Evolutionary conservation across 2,329 filamentous ascomycete genomes (phyloP), one percentile per base, ranked within the genome.

Genomic region (Colletotrichum shisoi): DNA sequence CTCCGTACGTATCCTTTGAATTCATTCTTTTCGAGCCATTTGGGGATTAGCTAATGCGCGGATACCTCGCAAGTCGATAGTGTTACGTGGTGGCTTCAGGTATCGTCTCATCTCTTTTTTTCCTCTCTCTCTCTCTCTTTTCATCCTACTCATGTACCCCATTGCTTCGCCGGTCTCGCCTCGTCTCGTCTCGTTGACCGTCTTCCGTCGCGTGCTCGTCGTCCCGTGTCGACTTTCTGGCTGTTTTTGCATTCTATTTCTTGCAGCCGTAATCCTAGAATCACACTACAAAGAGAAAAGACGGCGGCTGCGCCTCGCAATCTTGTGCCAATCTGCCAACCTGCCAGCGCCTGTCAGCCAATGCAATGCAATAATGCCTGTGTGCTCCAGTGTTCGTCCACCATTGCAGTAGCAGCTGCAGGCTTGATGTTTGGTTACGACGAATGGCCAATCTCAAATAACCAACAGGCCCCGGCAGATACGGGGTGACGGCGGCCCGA

Each of bases 81-180:
- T 56, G 62, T 49, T 21, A 24, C 62, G 57, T 57, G 34, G 44
- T 49, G 49, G 57, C 57, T 40, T 44, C 51, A 65, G 34, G 57
- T 37, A 56, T 49, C 19, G 44, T 62, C 40, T 19, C 58, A 56
- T 49, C 34, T 51, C 13, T 24, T 44, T 15, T 12, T 9, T 11
- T 8, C 3, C 6, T 13, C 3, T 12, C 8, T n/a, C 4, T 34
- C 31, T 34, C 31, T 9, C 3, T 31, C 31, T 34, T 34, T 34
- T 34, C 7, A 7, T 31, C 27, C 27, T 31, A 8, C 4, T 31
- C 27, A 1, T 34, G 31, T 9, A 34, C 31, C 8, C 31, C 31
- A 34, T 34, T 34, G 2, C 8, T 34, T 3, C 9, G 8, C 31
- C 9, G 6, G 37, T 42, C 7, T 42, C 7, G 37, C 17, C 27